A percentile compares a stretch with the other conserved stretches of the same genome.
phyloP scores from a whole-genome alignment of 2,329 filamentous ascomycete species.

The Ascocoryne sarcoides region DNA sequence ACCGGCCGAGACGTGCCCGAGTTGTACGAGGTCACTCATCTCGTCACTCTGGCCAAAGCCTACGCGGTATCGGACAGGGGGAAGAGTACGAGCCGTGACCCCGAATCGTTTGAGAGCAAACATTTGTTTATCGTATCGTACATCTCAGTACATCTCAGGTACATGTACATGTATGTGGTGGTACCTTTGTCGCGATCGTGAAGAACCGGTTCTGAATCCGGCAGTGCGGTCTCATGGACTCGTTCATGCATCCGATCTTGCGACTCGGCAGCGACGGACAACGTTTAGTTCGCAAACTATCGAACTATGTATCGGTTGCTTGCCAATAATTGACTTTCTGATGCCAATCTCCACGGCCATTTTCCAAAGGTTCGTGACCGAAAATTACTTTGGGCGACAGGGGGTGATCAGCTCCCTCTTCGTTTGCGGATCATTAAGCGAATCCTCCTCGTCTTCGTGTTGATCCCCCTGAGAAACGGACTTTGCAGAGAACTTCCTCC shows the following conservation, averaged over 20 bases:
- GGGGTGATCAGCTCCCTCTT: conserved; percentile 11
- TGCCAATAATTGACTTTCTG: not conserved
- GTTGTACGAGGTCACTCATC: not conserved
- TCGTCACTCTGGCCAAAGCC: too few relatives aligned
- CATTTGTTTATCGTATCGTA: not conserved
- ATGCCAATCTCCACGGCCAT: not conserved
- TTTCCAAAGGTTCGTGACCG: not conserved
- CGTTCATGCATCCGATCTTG: too few relatives aligned
- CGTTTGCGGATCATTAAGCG: conserved; percentile 1
- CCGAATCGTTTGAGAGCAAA: not conserved
- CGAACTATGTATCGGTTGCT: not conserved
- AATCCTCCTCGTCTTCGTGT: too few relatives aligned
- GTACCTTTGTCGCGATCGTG: too few relatives aligned
- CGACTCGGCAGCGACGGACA: too few relatives aligned
- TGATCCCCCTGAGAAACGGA: too few relatives aligned
- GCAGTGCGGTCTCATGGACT: too few relatives aligned
- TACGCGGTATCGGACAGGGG: not conserved
- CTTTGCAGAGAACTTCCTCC: too few relatives aligned
- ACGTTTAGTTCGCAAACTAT: too few relatives aligned
- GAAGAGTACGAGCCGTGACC: not conserved
- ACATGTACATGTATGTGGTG: too few relatives aligned
- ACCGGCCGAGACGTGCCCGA: not conserved
- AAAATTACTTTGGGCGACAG: not conserved
- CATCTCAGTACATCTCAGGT: too few relatives aligned
- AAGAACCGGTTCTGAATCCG: too few relatives aligned